A percentile compares a stretch with the other conserved stretches of the same genome.
Conservation (phyloP, 1,284 basidiomycete genomes). For the Coriolopsis trogii region DNA sequence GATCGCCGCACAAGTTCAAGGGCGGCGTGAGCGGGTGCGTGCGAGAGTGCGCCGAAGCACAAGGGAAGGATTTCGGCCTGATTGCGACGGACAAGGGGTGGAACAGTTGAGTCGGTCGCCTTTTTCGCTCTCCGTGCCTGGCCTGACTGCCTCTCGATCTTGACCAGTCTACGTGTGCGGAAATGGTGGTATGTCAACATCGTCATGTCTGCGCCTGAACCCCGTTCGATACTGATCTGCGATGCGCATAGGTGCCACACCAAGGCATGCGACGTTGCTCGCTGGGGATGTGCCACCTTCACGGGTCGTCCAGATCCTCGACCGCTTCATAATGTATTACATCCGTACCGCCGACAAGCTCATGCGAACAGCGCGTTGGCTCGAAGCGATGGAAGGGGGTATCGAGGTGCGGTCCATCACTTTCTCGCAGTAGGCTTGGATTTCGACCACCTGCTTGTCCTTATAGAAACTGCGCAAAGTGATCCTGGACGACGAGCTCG, state of each 20-base stretch:
- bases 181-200: conserved; percentile 62
- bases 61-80: conserved; percentile 77
- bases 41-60: conserved; percentile 78
- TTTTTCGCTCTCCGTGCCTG: neutral
- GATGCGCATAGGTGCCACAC: conserved; percentile 45
- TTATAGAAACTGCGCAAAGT: conserved; percentile 61
- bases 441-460: neutral
- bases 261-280: conserved; percentile 57
- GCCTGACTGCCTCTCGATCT: neutral
- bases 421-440: neutral
- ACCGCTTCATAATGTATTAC: conserved; percentile 75
- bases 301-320: conserved; percentile 66
- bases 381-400: conserved; percentile 74
- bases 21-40: conserved; percentile 81
- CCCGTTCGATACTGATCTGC: too few species aligned
- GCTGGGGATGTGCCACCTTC: conserved; percentile 62
- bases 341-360: conserved; percentile 73
- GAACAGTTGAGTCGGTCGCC: conserved; percentile 41
- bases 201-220: too few species aligned
- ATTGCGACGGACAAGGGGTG: conserved; percentile 82
- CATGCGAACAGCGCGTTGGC: conserved; percentile 76
- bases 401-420: conserved; percentile 48
- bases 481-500: conserved; percentile 75
- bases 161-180: conserved; percentile 68
- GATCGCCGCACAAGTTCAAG: conserved; percentile 78